Conservation (phyloP, 768 basidiomycete species). For the Lactarius hengduanensis region DNA sequence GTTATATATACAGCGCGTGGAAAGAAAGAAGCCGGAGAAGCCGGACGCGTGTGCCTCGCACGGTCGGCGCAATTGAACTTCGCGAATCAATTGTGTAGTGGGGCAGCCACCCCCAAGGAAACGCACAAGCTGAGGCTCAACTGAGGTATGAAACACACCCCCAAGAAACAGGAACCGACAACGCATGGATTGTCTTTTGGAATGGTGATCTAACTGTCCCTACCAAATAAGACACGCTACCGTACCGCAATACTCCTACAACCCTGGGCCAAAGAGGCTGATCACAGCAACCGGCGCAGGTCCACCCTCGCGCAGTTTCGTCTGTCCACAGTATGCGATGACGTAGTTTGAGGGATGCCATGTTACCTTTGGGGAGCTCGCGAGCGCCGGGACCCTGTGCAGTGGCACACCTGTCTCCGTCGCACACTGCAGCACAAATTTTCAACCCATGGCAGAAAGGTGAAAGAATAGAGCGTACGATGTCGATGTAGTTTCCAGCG, state of each 20-base stretch:
- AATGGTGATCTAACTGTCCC: background rate
- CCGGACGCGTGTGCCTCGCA: too few species aligned
- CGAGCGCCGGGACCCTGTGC: conserved; percentile 72
- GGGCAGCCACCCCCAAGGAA: too few species aligned
- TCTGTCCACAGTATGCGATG: conserved; percentile 82
- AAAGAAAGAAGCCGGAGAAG: too few species aligned
- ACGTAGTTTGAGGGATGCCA: conserved; percentile 84
- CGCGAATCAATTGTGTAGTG: too few species aligned
- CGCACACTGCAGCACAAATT: conserved; percentile 52
- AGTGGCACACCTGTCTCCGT: conserved; percentile 73
- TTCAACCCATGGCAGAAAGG: background rate
- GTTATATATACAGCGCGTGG: too few species aligned
- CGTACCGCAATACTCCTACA: conserved; percentile 26
- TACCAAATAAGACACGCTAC: background rate
- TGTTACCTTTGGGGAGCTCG: conserved; percentile 68
- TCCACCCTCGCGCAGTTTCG: conserved; percentile 60
- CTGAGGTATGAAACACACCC: too few species aligned
- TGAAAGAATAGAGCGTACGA: conserved; percentile 41
- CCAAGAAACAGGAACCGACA: background rate
- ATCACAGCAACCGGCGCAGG: conserved; percentile 66
- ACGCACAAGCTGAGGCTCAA: too few species aligned
- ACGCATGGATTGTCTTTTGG: background rate
- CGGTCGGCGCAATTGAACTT: too few species aligned
- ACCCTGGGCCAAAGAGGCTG: conserved; percentile 64
- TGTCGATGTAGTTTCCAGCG: conserved; percentile 71